Conservation (phyloP, 2,329 filamentous ascomycete species). For the Phyllosticta ampelicida region DNA sequence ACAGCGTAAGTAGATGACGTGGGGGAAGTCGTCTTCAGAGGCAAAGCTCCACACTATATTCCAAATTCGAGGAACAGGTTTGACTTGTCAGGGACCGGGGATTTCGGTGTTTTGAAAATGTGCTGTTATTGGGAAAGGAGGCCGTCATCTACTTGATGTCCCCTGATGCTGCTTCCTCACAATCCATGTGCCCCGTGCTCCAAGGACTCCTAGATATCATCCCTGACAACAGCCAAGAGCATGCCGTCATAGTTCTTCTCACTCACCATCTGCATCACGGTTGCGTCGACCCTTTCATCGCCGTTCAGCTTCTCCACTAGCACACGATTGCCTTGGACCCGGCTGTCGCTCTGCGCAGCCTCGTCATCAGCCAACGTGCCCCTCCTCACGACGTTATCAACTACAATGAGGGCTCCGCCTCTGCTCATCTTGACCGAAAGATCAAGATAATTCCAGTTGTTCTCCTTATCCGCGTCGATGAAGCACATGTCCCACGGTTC, state of each 20-base stretch:
- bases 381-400: conserved; percentile 41
- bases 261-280: conserved; percentile 36
- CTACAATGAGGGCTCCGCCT: conserved; percentile 32
- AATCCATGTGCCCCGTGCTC: not conserved
- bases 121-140: too few species aligned
- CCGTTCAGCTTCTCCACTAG: conserved; percentile 34
- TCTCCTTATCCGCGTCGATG: conserved; percentile 43
- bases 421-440: conserved; percentile 30
- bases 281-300: conserved; percentile 32
- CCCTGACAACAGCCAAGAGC: conserved; percentile 29
- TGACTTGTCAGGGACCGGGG: too few species aligned
- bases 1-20: too few species aligned
- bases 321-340: conserved; percentile 23
- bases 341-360: conserved; percentile 15
- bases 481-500: conserved; percentile 35
- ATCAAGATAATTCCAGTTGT: conserved; percentile 42
- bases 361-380: conserved; percentile 27
- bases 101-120: too few species aligned
- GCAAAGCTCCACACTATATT: too few species aligned
- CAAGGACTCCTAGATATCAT: conserved; percentile 4
- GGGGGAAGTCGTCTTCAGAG: too few species aligned
- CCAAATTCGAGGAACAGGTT: too few species aligned
- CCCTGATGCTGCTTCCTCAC: too few species aligned
- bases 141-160: not conserved
- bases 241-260: conserved; percentile 40